Base-by-base conservation (phyloP, 306 rosid genomes). In the Mucuna pruriens region DNA sequence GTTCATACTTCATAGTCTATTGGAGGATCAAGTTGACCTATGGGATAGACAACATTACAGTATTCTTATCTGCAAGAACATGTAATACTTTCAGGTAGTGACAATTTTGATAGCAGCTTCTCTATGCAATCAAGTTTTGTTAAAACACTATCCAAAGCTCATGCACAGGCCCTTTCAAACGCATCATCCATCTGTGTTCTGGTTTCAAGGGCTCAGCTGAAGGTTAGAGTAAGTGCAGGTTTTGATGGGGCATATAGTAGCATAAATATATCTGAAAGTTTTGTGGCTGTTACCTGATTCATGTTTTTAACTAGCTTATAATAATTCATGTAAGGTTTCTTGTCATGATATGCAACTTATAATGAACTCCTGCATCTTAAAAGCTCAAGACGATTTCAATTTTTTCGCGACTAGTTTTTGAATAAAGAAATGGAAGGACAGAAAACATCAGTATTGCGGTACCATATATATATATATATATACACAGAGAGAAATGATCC, bases 71-170 rank as follows among this genome's bases (percentile, higher is more conserved):
- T 54, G 52, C 74, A 51, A 17, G 39, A 48, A 23, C 7, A 40
- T 42, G 9, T 64, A 57, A 73, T 64, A 55, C 25, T 54, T 61
- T 26, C 34, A 58, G 66, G 38, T 33, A 45, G 23, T 84, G 77
- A 33, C 68, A 73, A 33, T 73, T 84, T 55, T 73, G 34, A 72
- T 63, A 22, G 76, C 76, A 40, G 57, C 54, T 78, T 78, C 45
- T 42, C 74, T 63, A 29, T 9, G 70, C 38, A 17, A 48, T 39
- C 42, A 23, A 10, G 74, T 38, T 76, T 46, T 76, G 39, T 70
- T 60, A 42, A 66, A 76, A 57, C 5, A 55, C 22, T 40, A 74
- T 70, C 65, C 61, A 25, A 62, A 68, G 33, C 20, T n/a, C 40
- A 39, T 12, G 68, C 40, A 17, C 10, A 22, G 36, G 54, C 20